Percentiles rank a stretch among this genome's conserved stretches.
Evolutionary conservation across 2,329 filamentous ascomycete genomes (phyloP).

Genomic region (Ascochyta viciae-villosae): DNA sequence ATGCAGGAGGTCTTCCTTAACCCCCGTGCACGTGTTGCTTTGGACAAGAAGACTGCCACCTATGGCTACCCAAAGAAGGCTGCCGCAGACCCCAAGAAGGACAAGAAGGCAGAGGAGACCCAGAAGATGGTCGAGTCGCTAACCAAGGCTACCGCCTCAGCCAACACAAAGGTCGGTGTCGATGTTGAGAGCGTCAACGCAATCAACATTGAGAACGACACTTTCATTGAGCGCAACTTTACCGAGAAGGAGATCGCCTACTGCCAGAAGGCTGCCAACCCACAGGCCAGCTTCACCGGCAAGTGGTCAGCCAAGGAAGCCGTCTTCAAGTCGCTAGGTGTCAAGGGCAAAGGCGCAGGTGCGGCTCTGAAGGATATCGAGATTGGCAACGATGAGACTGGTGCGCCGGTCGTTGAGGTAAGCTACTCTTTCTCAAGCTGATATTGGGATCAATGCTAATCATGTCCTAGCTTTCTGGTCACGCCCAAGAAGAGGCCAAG

Average conservation of each 20-base stretch:
- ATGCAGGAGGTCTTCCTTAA: slow-evolving; percentile 91
- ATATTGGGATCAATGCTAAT: slow-evolving; percentile 21
- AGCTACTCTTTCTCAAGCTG: slow-evolving; percentile 50
- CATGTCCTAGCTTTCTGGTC: slow-evolving; percentile 75
- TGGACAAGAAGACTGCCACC: slow-evolving; percentile 85
- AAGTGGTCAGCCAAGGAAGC: slow-evolving; percentile 98
- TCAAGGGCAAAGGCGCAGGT: slow-evolving; percentile 84
- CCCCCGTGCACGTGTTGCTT: slow-evolving; percentile 82
- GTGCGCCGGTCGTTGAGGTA: slow-evolving; percentile 85
- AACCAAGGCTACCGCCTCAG: slow-evolving; percentile 67
- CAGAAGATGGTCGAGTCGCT: slow-evolving; percentile 79
- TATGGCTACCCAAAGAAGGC: slow-evolving; percentile 69
- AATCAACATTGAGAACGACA: slow-evolving; percentile 92
- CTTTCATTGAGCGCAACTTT: slow-evolving; percentile 94
- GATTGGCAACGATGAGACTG: slow-evolving; percentile 79
- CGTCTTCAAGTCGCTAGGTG: slow-evolving; percentile 95
- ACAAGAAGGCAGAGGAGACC: slow-evolving; percentile 65
- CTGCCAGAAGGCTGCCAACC: slow-evolving; percentile 78
- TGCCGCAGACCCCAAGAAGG: slow-evolving; percentile 68
- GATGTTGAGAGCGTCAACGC: slow-evolving; percentile 89
- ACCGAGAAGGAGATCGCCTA: slow-evolving; percentile 84
- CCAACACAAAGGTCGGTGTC: slow-evolving; percentile 81
- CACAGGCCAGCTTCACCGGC: slow-evolving; percentile 90
- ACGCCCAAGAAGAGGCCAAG: slow-evolving; percentile 82
- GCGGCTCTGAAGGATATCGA: slow-evolving; percentile 95